Conservation (phyloP, 176 grass and related monocot species). For the Chrysopogon serrulatus region DNA sequence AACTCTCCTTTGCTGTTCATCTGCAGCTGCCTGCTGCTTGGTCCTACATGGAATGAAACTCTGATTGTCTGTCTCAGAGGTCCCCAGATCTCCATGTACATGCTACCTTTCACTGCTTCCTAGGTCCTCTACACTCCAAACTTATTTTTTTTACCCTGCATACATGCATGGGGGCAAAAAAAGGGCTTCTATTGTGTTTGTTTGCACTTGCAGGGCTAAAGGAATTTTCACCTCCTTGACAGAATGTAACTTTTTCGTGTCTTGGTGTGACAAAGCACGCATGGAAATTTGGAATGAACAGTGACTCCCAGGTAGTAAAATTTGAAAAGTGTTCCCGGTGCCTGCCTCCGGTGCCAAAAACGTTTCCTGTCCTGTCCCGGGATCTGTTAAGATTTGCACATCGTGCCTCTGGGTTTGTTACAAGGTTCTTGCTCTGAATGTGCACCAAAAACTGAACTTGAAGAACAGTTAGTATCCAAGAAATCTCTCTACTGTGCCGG, state of each 20-base stretch:
- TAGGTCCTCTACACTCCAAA: conserved; percentile 28
- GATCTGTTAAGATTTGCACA: conserved; percentile 2
- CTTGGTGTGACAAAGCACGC: not conserved
- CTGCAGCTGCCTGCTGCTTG: not conserved
- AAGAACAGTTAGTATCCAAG: not conserved
- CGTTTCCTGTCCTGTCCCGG: not conserved
- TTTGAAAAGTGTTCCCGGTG: not conserved
- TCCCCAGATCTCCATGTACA: conserved; percentile 27
- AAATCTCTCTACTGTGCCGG: not conserved
- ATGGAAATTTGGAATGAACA: not conserved
- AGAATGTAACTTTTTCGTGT: conserved; percentile 3
- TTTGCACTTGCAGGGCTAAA: conserved; percentile 14
- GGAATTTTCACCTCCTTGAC: not conserved
- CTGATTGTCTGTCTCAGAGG: conserved; percentile 8
- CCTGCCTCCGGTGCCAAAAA: not conserved
- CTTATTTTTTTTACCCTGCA: conserved; percentile 8
- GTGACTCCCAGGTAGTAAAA: not conserved
- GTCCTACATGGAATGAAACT: conserved; percentile 8
- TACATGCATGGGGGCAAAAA: not conserved
- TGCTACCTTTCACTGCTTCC: conserved; percentile 46
- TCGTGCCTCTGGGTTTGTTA: not conserved
- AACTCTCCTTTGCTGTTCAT: conserved; percentile 28
- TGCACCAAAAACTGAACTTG: no score
- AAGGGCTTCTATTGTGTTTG: conserved; percentile 26
- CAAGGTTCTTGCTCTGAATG: no score